phyloP scores from a whole-genome alignment of 768 basidiomycete species.

The Leucocoprinus sp. region DNA sequence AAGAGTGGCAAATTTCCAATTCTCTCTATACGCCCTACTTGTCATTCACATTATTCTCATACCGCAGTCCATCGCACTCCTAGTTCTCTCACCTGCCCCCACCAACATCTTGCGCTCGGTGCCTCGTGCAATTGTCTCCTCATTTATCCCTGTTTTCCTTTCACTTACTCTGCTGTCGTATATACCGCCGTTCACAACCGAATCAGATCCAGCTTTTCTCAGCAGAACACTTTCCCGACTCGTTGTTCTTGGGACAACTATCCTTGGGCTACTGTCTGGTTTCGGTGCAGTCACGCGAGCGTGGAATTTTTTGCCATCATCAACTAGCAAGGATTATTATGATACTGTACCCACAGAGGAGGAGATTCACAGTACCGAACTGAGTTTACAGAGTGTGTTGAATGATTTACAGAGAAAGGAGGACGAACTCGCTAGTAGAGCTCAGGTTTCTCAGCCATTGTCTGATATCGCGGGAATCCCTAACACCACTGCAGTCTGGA shows the following conservation, averaged over 20 bases:
- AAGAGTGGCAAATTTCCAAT: constrained; percentile 59
- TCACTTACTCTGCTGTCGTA: constrained; percentile 57
- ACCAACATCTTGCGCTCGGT: constrained; percentile 16
- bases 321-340: constrained; percentile 24
- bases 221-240: constrained; percentile 52
- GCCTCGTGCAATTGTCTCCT: neutral
- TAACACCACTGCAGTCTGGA: constrained; percentile 26
- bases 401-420: constrained; percentile 37
- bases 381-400: constrained; percentile 50
- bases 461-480: neutral
- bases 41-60: constrained; percentile 54
- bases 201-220: constrained; percentile 33
- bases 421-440: constrained; percentile 15
- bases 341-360: constrained; percentile 33
- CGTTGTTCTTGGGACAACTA: constrained; percentile 66
- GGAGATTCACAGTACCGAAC: constrained; percentile 48
- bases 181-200: constrained; percentile 50
- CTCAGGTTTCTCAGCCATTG: constrained; percentile 11
- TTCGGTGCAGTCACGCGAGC: constrained; percentile 67
- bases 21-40: constrained; percentile 57
- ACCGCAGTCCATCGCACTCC: constrained; percentile 54
- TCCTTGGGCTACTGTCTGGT: constrained; percentile 75
- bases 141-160: constrained; percentile 39
- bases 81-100: constrained; percentile 36
- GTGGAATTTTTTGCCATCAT: constrained; percentile 49